phyloP scores from a whole-genome alignment of 371 early-diverging fungal genomes.

The Mucor racemosus region DNA sequence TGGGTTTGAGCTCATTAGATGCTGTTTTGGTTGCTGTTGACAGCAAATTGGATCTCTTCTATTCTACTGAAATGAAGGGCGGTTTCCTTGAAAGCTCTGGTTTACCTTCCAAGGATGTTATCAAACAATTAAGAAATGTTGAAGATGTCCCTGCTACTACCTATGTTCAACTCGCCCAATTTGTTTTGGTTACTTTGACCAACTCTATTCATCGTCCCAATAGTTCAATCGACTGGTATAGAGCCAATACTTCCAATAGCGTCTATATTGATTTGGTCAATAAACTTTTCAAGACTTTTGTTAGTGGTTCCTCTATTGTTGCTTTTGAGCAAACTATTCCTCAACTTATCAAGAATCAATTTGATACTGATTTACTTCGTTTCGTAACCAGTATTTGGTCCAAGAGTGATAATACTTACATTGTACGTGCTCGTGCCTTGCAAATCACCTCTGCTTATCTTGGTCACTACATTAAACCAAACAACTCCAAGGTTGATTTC shows the following conservation, averaged over 20 bases:
- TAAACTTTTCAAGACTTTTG: constrained; percentile 54
- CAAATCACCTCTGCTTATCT: constrained; percentile 69
- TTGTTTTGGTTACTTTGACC: constrained; percentile 17
- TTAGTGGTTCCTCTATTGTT: constrained; percentile 43
- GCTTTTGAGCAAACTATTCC: constrained; percentile 60
- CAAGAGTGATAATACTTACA: constrained; percentile 29
- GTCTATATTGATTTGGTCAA: constrained; percentile 21
- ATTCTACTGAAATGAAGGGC: constrained; percentile 12
- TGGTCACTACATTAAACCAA: constrained; percentile 42
- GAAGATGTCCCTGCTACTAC: constrained; percentile 21
- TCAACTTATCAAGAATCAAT: constrained; percentile 58
- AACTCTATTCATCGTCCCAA: constrained; percentile 15
- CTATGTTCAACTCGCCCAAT: constrained; percentile 30
- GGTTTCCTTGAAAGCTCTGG: constrained; percentile 13
- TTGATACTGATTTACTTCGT: constrained; percentile 60
- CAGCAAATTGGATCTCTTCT: constrained; percentile 14
- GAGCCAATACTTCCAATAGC: background rate
- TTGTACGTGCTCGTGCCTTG: constrained; percentile 63
- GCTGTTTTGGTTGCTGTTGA: constrained; percentile 9
- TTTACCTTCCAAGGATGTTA: constrained; percentile 24
- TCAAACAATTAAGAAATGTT: constrained; percentile 27
- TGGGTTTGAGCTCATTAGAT: constrained; percentile 11
- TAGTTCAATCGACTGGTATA: constrained; percentile 23
- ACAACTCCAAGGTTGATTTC: constrained; percentile 59
- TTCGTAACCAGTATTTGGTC: constrained; percentile 73